Evolutionary conservation across 164 flowering plant genomes (phyloP).

Genomic region (Buxus sempervirens): DNA sequence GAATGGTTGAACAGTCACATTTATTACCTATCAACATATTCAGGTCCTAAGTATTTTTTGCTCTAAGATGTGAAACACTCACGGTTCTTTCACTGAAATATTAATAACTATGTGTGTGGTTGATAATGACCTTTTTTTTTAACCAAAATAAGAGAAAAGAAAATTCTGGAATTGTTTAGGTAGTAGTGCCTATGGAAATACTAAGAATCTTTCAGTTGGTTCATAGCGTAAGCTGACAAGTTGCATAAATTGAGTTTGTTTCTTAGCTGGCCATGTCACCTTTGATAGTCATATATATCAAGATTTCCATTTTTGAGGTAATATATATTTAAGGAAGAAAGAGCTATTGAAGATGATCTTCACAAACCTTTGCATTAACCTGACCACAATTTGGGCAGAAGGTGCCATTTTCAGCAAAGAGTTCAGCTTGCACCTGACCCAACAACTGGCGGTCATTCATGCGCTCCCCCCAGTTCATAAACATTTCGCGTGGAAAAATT

Average conservation of each 20-base stretch:
- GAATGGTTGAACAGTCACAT: neutral
- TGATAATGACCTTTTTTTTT: too few relatives aligned
- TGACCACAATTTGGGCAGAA: constrained; percentile 76
- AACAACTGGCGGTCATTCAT: constrained; percentile 49
- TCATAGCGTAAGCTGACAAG: neutral
- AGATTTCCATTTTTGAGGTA: neutral
- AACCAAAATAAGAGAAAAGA: neutral
- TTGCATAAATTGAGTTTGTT: neutral
- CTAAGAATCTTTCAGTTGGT: neutral
- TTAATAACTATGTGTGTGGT: neutral
- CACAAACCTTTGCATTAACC: constrained; percentile 70
- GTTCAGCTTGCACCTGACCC: constrained; percentile 49
- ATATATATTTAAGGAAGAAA: neutral
- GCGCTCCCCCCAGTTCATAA: constrained; percentile 51
- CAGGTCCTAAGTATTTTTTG: too few relatives aligned
- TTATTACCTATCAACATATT: neutral
- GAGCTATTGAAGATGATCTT: neutral
- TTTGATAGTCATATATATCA: neutral
- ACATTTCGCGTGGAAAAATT: constrained; percentile 57
- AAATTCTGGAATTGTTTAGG: neutral
- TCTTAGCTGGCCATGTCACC: neutral
- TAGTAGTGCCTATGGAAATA: neutral
- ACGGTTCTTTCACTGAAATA: neutral
- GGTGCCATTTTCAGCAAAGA: constrained; percentile 32
- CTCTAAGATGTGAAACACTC: too few relatives aligned